A percentile compares a stretch with the other conserved stretches of the same genome.
Evolutionary conservation across 2,329 filamentous ascomycete genomes (phyloP).

Genomic region (Stachybotrys elegans): DNA sequence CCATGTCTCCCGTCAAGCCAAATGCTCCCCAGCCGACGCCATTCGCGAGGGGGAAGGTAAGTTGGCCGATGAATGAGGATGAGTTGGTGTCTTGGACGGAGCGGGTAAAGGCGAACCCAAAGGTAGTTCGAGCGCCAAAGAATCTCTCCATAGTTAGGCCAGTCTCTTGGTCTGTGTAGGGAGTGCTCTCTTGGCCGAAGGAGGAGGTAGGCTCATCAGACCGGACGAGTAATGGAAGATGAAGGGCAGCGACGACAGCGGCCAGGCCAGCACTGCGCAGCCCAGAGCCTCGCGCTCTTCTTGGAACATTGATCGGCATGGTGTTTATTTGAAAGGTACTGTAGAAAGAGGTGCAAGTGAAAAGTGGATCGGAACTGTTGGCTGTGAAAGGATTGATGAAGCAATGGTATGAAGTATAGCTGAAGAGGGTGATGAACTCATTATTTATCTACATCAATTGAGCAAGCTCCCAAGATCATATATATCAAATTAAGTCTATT

Average conservation of each 20-base stretch:
- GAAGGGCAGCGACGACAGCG: background rate
- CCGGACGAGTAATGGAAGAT: background rate
- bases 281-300: background rate
- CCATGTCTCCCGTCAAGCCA: constrained; percentile 38
- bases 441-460: no score
- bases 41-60: constrained; percentile 33
- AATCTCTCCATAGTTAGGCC: background rate
- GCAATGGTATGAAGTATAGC: no score
- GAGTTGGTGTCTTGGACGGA: background rate
- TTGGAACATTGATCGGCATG: background rate
- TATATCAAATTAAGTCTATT: no score
- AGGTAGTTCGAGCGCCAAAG: background rate
- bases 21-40: constrained; percentile 41
- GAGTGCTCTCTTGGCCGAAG: background rate
- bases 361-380: no score
- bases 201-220: background rate
- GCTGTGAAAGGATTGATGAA: no score
- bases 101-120: background rate
- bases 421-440: no score
- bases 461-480: no score
- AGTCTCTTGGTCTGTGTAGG: background rate
- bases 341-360: no score
- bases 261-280: no score
- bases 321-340: no score
- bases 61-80: constrained; percentile 37